Evolutionary conservation across 345 rosid genomes (phyloP).

Genomic region (Erodium maritimum): DNA sequence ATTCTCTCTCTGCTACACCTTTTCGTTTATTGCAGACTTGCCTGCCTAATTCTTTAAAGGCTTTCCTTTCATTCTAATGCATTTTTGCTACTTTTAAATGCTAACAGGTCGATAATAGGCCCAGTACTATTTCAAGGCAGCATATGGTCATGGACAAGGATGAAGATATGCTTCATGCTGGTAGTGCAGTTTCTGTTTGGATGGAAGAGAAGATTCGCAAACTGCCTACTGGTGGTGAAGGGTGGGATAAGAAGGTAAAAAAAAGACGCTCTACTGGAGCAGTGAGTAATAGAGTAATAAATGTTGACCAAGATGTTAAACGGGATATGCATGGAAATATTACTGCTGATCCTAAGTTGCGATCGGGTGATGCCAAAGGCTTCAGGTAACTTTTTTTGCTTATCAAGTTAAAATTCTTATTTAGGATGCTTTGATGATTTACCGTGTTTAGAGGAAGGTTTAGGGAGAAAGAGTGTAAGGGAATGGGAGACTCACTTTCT

Average conservation of each 20-base stretch:
- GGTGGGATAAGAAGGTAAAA: conserved; percentile 89
- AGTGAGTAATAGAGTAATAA: conserved; percentile 49
- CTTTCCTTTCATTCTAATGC: not conserved
- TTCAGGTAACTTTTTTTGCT: conserved; percentile 45
- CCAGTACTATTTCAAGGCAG: conserved; percentile 39
- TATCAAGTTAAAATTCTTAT: not conserved
- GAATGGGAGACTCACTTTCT: not conserved
- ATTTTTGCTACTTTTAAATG: conserved; percentile 5
- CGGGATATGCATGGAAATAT: conserved; percentile 46
- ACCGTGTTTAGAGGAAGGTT: not conserved
- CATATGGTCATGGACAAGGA: conserved; percentile 43
- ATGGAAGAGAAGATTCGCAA: conserved; percentile 71
- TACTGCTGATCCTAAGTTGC: conserved; percentile 51
- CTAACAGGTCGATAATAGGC: conserved; percentile 47
- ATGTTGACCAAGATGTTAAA: conserved; percentile 51
- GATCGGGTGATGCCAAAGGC: conserved; percentile 52
- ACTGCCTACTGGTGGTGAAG: conserved; percentile 78
- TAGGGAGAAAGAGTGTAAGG: not conserved
- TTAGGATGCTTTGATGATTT: not conserved
- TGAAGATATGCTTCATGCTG: conserved; percentile 47
- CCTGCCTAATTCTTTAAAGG: not conserved
- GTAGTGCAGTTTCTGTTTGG: conserved; percentile 36
- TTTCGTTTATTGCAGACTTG: not conserved
- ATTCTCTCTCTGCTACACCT: not conserved
- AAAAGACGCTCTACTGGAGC: conserved; percentile 83